A percentile compares a stretch with the other conserved stretches of the same genome.
These are phyloP conservation scores for Euclidium syriacum DNA, from an alignment of 345 rosid genomes.

Conservation along the genomic window DNA sequence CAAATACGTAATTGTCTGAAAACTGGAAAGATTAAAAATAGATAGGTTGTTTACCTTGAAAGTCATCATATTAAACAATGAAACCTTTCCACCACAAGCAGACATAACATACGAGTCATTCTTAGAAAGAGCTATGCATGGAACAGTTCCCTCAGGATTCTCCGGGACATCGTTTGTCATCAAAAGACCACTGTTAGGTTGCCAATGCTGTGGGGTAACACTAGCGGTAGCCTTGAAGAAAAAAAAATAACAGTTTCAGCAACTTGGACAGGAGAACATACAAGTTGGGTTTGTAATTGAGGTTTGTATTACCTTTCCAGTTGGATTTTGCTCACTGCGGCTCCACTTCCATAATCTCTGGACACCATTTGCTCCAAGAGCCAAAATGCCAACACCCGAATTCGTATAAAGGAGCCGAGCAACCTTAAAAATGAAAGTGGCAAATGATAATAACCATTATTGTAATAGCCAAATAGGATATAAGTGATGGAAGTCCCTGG, in stretches of 20 bases:
- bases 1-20: neutral
- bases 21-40: neutral
- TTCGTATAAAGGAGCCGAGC: conserved; percentile 51
- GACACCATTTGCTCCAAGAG: conserved; percentile 51
- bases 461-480: neutral
- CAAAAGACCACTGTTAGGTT: conserved; percentile 77
- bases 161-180: conserved; percentile 66
- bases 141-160: conserved; percentile 60
- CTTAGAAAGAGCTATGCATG: conserved; percentile 86
- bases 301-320: conserved; percentile 41
- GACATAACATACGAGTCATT: conserved; percentile 84
- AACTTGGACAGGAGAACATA: neutral
- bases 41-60: conserved; percentile 44
- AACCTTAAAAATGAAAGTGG: conserved; percentile 44
- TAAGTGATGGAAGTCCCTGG: neutral
- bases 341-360: conserved; percentile 79
- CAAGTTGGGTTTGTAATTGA: neutral
- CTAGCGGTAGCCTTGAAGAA: conserved; percentile 55
- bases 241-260: neutral
- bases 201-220: conserved; percentile 71
- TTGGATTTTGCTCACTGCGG: conserved; percentile 49
- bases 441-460: neutral
- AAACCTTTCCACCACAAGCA: conserved; percentile 76
- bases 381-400: conserved; percentile 54
- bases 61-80: no score